These are phyloP conservation scores for Pythium aquatile DNA, from an alignment of 352 stramenopile species.

Conservation along the genomic window DNA sequence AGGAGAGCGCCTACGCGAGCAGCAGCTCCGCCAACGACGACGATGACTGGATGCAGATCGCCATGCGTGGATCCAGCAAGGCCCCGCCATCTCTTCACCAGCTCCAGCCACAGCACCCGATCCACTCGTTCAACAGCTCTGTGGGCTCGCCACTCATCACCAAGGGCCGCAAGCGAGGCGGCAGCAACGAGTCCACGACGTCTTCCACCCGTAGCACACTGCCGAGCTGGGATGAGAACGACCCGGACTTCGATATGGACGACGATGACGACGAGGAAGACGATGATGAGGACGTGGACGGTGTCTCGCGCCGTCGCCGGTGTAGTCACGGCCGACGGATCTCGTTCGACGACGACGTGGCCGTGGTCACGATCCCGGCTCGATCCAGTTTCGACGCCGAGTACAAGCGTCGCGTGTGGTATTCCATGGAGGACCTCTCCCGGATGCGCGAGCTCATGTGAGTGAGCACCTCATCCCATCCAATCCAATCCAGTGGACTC, in stretches of 20 bases:
- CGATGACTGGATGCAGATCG: conserved; percentile 53
- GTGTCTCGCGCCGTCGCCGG: conserved; percentile 47
- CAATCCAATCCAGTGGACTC: not conserved
- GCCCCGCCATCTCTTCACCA: not conserved
- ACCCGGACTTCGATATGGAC: conserved; percentile 35
- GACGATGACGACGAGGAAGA: conserved; percentile 57
- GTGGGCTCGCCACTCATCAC: conserved; percentile 31
- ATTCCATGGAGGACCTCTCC: conserved; percentile 65
- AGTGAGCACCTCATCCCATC: not conserved
- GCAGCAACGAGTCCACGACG: conserved; percentile 34
- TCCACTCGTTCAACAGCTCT: conserved; percentile 2
- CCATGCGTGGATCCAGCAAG: conserved; percentile 26
- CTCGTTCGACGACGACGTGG: conserved; percentile 71
- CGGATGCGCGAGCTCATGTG: conserved; percentile 38
- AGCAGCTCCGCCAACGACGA: conserved; percentile 36
- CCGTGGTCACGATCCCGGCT: conserved; percentile 70
- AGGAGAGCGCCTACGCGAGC: conserved; percentile 30
- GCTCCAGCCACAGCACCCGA: conserved; percentile 6
- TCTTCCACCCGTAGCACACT: conserved; percentile 35
- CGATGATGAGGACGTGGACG: conserved; percentile 28
- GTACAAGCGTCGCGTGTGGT: conserved; percentile 80
- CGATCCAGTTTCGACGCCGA: conserved; percentile 71
- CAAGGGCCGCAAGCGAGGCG: conserved; percentile 34
- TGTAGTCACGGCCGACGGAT: conserved; percentile 75
- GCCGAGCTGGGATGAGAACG: conserved; percentile 50